Evolutionary conservation across 106 monocot species (phyloP).

Genomic region (Narthecium ossifragum): DNA sequence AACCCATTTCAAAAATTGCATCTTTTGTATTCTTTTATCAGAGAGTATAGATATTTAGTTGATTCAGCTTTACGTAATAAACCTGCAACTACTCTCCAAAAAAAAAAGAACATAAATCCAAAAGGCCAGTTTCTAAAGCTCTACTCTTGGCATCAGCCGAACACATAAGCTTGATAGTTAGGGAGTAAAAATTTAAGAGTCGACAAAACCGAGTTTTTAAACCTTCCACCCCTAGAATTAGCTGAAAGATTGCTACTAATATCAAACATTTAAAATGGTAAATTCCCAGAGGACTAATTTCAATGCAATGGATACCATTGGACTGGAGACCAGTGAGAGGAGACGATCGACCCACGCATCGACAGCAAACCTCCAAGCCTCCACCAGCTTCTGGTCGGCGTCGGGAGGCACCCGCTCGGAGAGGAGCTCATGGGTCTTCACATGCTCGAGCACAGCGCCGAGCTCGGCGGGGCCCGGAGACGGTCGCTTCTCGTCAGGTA

Average conservation of each 20-base stretch:
- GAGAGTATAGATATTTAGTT: too few species aligned
- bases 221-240: neutral
- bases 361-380: slow-evolving; percentile 60
- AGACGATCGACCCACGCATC: slow-evolving; percentile 74
- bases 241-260: neutral
- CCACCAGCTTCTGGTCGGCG: slow-evolving; percentile 23
- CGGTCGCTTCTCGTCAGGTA: slow-evolving; percentile 45
- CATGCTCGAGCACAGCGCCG: slow-evolving; percentile 23
- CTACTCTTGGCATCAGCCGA: neutral
- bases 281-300: neutral
- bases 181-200: too few species aligned
- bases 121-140: too few species aligned
- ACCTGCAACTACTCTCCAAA: too few species aligned
- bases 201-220: too few species aligned
- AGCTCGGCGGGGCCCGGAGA: slow-evolving; percentile 31
- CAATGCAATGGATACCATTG: slow-evolving; percentile 39
- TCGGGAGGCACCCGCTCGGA: slow-evolving; percentile 20
- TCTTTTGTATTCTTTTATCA: too few species aligned
- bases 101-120: too few species aligned
- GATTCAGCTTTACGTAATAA: too few species aligned
- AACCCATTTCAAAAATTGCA: too few species aligned
- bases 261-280: neutral
- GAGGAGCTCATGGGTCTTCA: slow-evolving; percentile 58
- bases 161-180: neutral
- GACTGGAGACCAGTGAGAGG: slow-evolving; percentile 27